phyloP scores from a whole-genome alignment of 169 alveolate species.

The Plasmodium chabaudi region DNA sequence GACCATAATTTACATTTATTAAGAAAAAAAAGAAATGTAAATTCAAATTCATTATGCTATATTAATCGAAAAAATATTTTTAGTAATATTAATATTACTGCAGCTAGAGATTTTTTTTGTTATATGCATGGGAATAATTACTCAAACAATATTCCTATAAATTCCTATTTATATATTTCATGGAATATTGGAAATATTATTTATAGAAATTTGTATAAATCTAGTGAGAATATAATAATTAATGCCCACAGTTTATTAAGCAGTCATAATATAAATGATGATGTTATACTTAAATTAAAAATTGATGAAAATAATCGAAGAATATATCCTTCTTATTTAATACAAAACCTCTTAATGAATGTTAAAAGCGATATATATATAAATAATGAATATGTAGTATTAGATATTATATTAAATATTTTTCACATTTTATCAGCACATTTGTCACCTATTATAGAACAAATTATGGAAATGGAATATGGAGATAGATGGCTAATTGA shows the following conservation, averaged over 20 bases:
- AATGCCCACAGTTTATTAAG: slow-evolving; percentile 75
- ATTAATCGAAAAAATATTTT: slow-evolving; percentile 45
- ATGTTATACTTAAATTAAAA: slow-evolving; percentile 50
- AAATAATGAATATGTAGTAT: slow-evolving; percentile 67
- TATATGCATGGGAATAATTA: slow-evolving; percentile 75
- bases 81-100: slow-evolving; percentile 67
- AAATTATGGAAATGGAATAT: slow-evolving; percentile 78
- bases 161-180: slow-evolving; percentile 79
- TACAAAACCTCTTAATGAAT: slow-evolving; percentile 57
- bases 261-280: slow-evolving; percentile 74
- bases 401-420: slow-evolving; percentile 63
- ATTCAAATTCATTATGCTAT: slow-evolving; percentile 27
- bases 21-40: slow-evolving; percentile 52
- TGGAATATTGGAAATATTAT: slow-evolving; percentile 87
- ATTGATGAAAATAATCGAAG: slow-evolving; percentile 76
- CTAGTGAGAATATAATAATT: slow-evolving; percentile 82
- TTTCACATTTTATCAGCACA: slow-evolving; percentile 84
- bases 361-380: slow-evolving; percentile 58
- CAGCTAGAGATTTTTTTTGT: slow-evolving; percentile 72
- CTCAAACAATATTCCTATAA: slow-evolving; percentile 74
- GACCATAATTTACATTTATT: slow-evolving; percentile 45
- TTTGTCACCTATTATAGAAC: slow-evolving; percentile 83
- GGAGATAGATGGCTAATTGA: slow-evolving; percentile 83
- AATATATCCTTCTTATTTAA: slow-evolving; percentile 69
- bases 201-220: slow-evolving; percentile 79